phyloP scores from a whole-genome alignment of 352 stramenopile genomes.

The Phytophthora pini region DNA sequence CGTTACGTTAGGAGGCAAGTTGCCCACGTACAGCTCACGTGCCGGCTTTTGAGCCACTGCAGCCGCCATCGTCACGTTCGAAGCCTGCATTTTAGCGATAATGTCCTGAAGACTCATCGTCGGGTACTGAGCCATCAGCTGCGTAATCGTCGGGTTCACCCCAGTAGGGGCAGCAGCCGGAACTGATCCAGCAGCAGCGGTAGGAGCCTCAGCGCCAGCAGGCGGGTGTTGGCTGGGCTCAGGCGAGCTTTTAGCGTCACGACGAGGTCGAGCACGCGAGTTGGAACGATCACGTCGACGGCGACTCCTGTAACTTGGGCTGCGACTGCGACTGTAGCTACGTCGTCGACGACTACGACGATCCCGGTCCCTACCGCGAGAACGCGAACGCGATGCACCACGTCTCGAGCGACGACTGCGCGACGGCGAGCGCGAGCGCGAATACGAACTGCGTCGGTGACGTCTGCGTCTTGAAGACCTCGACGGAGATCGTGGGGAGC shows the following conservation, averaged over 20 bases:
- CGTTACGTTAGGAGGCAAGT: constrained; percentile 84
- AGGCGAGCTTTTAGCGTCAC: constrained; percentile 61
- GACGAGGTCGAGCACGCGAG: constrained; percentile 55
- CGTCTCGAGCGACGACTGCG: constrained; percentile 47
- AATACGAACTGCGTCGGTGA: constrained; percentile 47
- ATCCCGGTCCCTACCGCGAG: constrained; percentile 44
- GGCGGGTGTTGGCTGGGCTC: constrained; percentile 51
- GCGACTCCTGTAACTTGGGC: constrained; percentile 59
- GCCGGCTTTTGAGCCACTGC: constrained; percentile 81
- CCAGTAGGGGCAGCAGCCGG: constrained; percentile 26
- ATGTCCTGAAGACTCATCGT: constrained; percentile 91
- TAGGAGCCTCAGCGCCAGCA: constrained; percentile 15
- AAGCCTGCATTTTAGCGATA: constrained; percentile 89
- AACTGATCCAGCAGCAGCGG: constrained; percentile 12
- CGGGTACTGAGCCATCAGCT: constrained; percentile 91
- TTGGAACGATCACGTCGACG: constrained; percentile 57
- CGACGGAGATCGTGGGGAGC: constrained; percentile 57
- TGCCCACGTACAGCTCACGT: constrained; percentile 87
- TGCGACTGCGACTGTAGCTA: constrained; percentile 52
- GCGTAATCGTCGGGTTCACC: constrained; percentile 83
- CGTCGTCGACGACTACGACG: constrained; percentile 39
- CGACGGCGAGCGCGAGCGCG: constrained; percentile 55
- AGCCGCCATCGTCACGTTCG: constrained; percentile 75
- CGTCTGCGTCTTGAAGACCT: constrained; percentile 60
- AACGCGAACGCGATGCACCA: constrained; percentile 53